A percentile compares a stretch with the other conserved stretches of the same genome.
phyloP scores from a whole-genome alignment of 371 early-diverging fungal species.

The Umbelopsis sp. region DNA sequence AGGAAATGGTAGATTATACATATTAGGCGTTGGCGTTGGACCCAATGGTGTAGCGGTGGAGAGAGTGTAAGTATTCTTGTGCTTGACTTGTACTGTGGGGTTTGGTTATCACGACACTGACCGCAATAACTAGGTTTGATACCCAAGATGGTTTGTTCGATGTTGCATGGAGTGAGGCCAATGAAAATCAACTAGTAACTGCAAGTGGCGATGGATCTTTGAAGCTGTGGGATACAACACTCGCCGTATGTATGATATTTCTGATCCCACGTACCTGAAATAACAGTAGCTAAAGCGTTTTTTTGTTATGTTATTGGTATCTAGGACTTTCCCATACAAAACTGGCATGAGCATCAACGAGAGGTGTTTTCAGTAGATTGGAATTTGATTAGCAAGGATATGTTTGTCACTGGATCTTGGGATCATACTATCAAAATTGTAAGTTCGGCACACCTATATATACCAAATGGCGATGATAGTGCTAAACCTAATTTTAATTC shows the following conservation, averaged over 20 bases:
- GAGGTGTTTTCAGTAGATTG: slow-evolving; percentile 94
- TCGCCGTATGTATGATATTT: slow-evolving; percentile 61
- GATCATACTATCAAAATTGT: slow-evolving; percentile 93
- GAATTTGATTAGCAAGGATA: slow-evolving; percentile 87
- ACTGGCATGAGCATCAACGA: slow-evolving; percentile 92
- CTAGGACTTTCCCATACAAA: slow-evolving; percentile 86
- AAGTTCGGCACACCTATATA: slow-evolving; percentile 26
- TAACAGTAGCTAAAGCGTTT: background rate
- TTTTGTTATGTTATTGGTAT: background rate
- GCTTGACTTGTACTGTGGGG: background rate
- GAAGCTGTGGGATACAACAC: slow-evolving; percentile 88
- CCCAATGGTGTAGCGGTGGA: slow-evolving; percentile 66
- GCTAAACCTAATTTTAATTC: background rate
- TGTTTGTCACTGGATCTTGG: slow-evolving; percentile 92
- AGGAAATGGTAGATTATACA: slow-evolving; percentile 89
- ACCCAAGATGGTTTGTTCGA: slow-evolving; percentile 96
- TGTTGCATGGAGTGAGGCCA: slow-evolving; percentile 90
- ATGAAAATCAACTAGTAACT: slow-evolving; percentile 92
- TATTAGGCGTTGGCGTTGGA: slow-evolving; percentile 55
- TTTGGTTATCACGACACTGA: too few species aligned
- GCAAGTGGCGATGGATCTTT: slow-evolving; percentile 93
- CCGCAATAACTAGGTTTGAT: slow-evolving; percentile 68
- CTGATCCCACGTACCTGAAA: background rate
- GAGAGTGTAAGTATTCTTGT: slow-evolving; percentile 58
- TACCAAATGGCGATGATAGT: background rate